Evolutionary conservation across 2,329 filamentous ascomycete species (phyloP).

Genomic region (Microdochium paspali): DNA sequence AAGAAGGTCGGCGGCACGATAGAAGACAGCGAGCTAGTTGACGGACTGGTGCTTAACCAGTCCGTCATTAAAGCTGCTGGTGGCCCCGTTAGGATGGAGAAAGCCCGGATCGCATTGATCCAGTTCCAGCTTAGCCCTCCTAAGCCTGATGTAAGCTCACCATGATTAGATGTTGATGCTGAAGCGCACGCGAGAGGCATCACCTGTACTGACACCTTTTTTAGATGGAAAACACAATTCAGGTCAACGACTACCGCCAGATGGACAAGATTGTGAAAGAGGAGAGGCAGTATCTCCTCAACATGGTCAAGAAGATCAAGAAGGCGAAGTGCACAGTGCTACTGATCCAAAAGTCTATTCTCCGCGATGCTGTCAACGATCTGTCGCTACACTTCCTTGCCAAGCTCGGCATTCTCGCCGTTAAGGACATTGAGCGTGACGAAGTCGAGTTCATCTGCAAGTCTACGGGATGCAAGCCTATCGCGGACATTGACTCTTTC

Average conservation of each 20-base stretch:
- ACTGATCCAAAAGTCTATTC: constrained; percentile 96
- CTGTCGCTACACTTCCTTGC: constrained; percentile 94
- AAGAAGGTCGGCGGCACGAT: constrained; percentile 98
- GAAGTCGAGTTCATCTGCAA: constrained; percentile 99
- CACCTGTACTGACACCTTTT: background rate
- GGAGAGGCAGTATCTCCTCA: constrained; percentile 93
- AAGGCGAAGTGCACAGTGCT: constrained; percentile 99
- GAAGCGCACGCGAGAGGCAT: background rate
- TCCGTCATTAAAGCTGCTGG: constrained; percentile 88
- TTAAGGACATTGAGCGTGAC: constrained; percentile 98
- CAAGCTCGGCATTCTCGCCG: constrained; percentile 87
- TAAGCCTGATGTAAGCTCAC: constrained; percentile 78
- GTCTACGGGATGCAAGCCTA: constrained; percentile 96
- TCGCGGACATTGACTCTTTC: constrained; percentile 97
- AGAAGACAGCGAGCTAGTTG: constrained; percentile 95
- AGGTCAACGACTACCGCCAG: constrained; percentile 98
- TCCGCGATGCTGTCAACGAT: constrained; percentile 96
- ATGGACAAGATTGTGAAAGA: constrained; percentile 99
- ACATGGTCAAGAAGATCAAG: constrained; percentile 99
- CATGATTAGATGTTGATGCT: no score
- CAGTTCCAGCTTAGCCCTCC: constrained; percentile 98
- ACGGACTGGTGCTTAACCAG: constrained; percentile 88
- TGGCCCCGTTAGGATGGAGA: constrained; percentile 88
- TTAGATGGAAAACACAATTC: constrained; percentile 98
- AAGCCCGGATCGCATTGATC: constrained; percentile 92